phyloP scores from a whole-genome alignment of 148 eudicot species.

The Nepenthes mirabilis region DNA sequence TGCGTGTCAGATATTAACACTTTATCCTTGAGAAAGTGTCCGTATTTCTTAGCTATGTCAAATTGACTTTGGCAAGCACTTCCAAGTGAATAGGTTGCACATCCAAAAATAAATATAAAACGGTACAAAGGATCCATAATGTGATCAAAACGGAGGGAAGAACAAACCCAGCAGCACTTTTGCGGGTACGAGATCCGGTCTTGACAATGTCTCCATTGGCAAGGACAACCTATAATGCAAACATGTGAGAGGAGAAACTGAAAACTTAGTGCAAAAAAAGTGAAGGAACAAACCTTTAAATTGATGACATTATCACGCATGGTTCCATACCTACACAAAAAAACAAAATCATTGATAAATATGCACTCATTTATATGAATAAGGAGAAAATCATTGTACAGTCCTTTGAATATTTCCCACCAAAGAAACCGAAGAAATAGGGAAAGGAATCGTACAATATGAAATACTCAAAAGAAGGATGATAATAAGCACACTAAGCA shows the following conservation, averaged over 20 bases:
- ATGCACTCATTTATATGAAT: too few species aligned
- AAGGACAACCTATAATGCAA: conserved; percentile 56
- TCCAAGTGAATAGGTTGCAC: too few species aligned
- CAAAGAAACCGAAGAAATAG: neutral
- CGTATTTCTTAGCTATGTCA: too few species aligned
- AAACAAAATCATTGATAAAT: conserved; percentile 8
- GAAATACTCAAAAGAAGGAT: neutral
- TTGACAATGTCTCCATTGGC: conserved; percentile 81
- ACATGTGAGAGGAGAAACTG: neutral
- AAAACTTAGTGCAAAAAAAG: neutral
- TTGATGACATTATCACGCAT: conserved; percentile 97
- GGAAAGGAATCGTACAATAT: neutral
- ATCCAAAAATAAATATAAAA: neutral
- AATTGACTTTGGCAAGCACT: too few species aligned
- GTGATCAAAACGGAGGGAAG: conserved; percentile 2
- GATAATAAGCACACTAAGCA: neutral
- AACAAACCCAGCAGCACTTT: conserved; percentile 96
- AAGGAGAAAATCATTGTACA: too few species aligned
- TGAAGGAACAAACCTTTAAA: conserved; percentile 52
- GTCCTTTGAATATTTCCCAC: too few species aligned
- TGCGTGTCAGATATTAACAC: too few species aligned
- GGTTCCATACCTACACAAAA: conserved; percentile 87
- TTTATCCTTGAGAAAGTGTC: too few species aligned
- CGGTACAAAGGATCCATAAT: neutral
- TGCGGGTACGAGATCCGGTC: conserved; percentile 95